Conservation (phyloP, 2,329 filamentous ascomycete species). For the Metarhizium brunneum region DNA sequence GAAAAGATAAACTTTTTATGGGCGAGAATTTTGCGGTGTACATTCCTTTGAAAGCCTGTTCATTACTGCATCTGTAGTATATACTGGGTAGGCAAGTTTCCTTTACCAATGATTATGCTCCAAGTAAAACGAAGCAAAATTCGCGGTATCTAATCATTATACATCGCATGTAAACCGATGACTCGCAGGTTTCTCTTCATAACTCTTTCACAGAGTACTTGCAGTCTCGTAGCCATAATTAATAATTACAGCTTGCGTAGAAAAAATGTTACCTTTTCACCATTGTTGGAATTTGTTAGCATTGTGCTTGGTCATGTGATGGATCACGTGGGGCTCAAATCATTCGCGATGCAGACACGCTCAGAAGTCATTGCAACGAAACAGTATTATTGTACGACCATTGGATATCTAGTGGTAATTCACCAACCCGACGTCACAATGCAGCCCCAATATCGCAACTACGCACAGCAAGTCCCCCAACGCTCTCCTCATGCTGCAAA, state of each 20-base stretch:
- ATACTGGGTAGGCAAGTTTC: too few relatives aligned
- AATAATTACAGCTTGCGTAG: too few relatives aligned
- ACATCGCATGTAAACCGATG: too few relatives aligned
- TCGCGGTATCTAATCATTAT: too few relatives aligned
- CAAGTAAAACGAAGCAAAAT: too few relatives aligned
- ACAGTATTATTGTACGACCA: not conserved
- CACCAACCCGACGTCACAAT: slow-evolving; percentile 23
- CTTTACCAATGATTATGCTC: too few relatives aligned
- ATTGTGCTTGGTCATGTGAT: not conserved
- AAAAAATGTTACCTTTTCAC: too few relatives aligned
- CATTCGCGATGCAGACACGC: not conserved
- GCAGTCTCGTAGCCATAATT: too few relatives aligned
- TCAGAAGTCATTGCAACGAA: not conserved
- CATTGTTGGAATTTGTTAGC: too few relatives aligned
- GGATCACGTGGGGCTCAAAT: not conserved
- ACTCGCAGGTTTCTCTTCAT: too few relatives aligned
- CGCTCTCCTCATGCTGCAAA: slow-evolving; percentile 37
- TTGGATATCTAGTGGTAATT: not conserved
- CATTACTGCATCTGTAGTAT: too few relatives aligned
- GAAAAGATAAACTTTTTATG: not conserved
- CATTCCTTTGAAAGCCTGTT: not conserved
- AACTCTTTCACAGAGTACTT: too few relatives aligned
- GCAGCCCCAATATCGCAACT: slow-evolving; percentile 44
- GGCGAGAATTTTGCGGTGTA: not conserved
- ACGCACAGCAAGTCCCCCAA: slow-evolving; percentile 41